These are phyloP conservation scores for Solanum pennellii DNA, from an alignment of 257 asterid species.

Conservation along the genomic window DNA sequence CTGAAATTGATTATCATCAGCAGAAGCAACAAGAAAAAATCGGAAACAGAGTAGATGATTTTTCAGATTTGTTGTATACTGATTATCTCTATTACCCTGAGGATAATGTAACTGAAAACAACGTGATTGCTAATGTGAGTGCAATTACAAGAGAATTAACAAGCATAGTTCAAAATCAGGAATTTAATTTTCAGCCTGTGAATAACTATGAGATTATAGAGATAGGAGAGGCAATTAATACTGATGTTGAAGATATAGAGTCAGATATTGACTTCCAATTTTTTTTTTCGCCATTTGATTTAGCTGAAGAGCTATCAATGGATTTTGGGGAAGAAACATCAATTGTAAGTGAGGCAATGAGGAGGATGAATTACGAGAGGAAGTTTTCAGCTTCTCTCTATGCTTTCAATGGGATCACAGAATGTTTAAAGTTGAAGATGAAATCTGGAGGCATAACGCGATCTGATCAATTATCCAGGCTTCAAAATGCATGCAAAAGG, in stretches of 20 bases:
- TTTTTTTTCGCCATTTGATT: conserved; percentile 41
- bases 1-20: not conserved
- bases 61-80: conserved; percentile 29
- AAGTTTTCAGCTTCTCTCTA: conserved; percentile 63
- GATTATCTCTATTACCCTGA: conserved; percentile 49
- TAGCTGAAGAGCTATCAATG: conserved; percentile 43
- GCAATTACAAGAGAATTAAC: not conserved
- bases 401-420: conserved; percentile 63
- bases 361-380: conserved; percentile 68
- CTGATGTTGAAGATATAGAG: not conserved
- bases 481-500: conserved; percentile 30
- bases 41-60: conserved; percentile 15
- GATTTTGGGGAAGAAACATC: conserved; percentile 18
- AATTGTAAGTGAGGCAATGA: conserved; percentile 48
- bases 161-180: not conserved
- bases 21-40: not conserved
- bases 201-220: not conserved
- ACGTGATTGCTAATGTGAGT: not conserved
- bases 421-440: conserved; percentile 49
- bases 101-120: conserved; percentile 11
- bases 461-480: conserved; percentile 33
- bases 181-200: not conserved
- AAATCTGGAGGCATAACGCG: not conserved
- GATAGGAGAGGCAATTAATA: not conserved
- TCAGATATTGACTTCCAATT: not conserved